Evolutionary conservation across 805 yeast species (phyloP), one percentile per base, ranked within the genome.

Genomic region (Wickerhamiella domercqiae): DNA sequence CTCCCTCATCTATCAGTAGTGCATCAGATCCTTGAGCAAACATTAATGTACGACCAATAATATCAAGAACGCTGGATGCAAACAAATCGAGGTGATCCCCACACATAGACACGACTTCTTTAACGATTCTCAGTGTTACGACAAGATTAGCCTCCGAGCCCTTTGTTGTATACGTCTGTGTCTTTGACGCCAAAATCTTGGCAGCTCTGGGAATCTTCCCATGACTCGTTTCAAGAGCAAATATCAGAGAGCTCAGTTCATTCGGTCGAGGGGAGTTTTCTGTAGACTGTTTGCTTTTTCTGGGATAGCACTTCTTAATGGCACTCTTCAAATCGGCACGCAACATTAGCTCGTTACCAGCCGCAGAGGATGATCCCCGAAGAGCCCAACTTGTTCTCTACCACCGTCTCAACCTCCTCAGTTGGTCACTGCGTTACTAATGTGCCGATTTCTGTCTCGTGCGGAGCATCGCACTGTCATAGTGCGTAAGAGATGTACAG

Each of bases 241-340:
- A 87, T 22, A 87, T 61, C 47, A 87, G 65, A 53, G 84, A 83
- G 41, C 93, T 78, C 34, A 93, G 67, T 55, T 90, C 97, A 16
- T 93, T 82, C 2, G 93, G 74, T 55, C 87, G 86, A 13, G 98
- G 94, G 7, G 21, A 17, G 7, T 30, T 30, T 50, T 78, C 77
- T 61, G 86, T 86, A 52, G 86, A 97, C 4, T 70, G 68, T 5
- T 75, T 77, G 43, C 83, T 68, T 2, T 96, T 95, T 2, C 90
- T 71, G 4, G 94, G 97, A 56, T 87, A 87, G 62, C 97, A 90
- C 56, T 82, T 94, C 36, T 78, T 69, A 28, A 90, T 80, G 51
- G 86, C 66, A 52, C 81, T 75, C 58, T 86, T 37, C 34, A 43
- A 20, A 28, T 39, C 47, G 16, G 48, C 48, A 14, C 33, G 19